A percentile compares a stretch with the other conserved stretches of the same genome.
Evolutionary conservation across 805 yeast species (phyloP).

Genomic region (Candida montana): DNA sequence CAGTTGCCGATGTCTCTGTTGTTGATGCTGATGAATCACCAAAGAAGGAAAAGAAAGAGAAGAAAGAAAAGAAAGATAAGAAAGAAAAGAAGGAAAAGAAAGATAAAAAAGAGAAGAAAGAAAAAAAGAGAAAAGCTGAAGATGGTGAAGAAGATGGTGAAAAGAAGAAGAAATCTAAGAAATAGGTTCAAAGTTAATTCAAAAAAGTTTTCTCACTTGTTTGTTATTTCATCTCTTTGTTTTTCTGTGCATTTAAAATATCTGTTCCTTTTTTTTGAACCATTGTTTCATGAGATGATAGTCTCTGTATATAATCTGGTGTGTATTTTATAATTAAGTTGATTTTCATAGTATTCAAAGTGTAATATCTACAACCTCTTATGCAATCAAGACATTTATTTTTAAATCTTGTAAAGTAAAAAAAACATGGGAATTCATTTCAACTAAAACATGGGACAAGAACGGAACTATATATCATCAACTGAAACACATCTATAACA

Average conservation of each 20-base stretch:
- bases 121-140: conserved; percentile 48
- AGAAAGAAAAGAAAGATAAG: conserved; percentile 50
- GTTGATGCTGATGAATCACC: conserved; percentile 26
- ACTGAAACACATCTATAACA: too few species aligned
- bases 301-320: background rate
- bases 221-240: background rate
- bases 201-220: background rate
- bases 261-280: background rate
- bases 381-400: too few species aligned
- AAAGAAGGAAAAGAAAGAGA: conserved; percentile 37
- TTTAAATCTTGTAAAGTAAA: too few species aligned
- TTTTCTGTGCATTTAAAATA: background rate
- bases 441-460: too few species aligned
- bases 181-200: conserved; percentile 18
- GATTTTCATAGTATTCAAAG: background rate
- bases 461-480: background rate
- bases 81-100: conserved; percentile 55
- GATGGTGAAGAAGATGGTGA: conserved; percentile 46
- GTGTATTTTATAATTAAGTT: conserved; percentile 6
- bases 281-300: background rate
- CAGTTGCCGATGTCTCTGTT: conserved; percentile 7
- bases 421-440: too few species aligned
- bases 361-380: too few species aligned
- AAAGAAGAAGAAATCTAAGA: conserved; percentile 43
- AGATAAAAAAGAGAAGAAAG: conserved; percentile 51